A percentile compares a stretch with the other conserved stretches of the same genome.
Evolutionary conservation across 1,284 basidiomycete species (phyloP).

Genomic region (Ustilago trichophora): DNA sequence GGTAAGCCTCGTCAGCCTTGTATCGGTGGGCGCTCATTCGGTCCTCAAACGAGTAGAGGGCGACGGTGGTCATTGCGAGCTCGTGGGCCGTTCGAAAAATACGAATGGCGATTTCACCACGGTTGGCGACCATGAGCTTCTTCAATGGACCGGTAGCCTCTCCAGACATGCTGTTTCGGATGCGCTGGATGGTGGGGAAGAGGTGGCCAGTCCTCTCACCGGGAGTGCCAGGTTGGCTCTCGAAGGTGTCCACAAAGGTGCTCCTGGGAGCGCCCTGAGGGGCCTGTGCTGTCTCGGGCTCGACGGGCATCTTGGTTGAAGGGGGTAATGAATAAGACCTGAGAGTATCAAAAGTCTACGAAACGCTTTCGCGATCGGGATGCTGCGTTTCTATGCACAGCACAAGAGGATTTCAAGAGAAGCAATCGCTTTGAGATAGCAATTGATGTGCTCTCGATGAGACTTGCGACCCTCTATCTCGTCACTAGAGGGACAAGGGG

Average conservation of each 20-base stretch:
- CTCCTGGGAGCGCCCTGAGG: conserved; percentile 46
- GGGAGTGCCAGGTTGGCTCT: conserved; percentile 59
- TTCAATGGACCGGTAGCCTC: conserved; percentile 50
- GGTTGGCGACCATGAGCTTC: conserved; percentile 65
- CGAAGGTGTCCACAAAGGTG: conserved; percentile 61
- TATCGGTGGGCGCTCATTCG: conserved; percentile 95
- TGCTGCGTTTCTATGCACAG: not conserved
- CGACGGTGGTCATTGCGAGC: conserved; percentile 98
- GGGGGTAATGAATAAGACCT: too few relatives aligned
- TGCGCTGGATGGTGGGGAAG: conserved; percentile 60
- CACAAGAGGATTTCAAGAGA: not conserved
- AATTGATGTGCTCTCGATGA: not conserved
- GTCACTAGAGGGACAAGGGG: conserved; percentile 9
- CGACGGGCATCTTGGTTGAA: conserved; percentile 27
- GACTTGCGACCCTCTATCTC: conserved; percentile 14
- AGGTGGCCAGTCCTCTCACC: conserved; percentile 58
- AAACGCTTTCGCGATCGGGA: not conserved
- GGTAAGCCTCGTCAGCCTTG: conserved; percentile 99
- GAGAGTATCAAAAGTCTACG: not conserved
- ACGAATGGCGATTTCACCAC: conserved; percentile 89
- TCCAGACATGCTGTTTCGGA: conserved; percentile 53
- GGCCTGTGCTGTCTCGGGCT: conserved; percentile 51
- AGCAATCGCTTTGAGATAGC: not conserved
- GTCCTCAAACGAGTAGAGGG: conserved; percentile 97
- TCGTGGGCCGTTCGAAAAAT: conserved; percentile 99